Conservation (phyloP, 257 asterid species). For the Avicennia marina region DNA sequence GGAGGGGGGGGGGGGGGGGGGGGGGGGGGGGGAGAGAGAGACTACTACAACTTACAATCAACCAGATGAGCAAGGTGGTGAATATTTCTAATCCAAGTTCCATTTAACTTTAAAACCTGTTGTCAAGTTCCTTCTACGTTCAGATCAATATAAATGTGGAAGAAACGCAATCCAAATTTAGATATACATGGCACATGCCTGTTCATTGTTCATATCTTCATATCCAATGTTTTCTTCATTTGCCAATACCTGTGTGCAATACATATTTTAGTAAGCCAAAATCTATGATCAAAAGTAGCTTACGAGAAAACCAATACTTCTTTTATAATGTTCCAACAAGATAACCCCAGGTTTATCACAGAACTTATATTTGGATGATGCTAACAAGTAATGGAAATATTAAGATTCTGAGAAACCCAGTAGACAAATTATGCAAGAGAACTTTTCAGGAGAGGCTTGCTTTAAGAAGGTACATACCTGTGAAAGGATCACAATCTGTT, state of each 20-base stretch:
- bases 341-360: too few relatives aligned
- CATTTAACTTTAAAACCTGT: conserved; percentile 89
- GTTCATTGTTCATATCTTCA: conserved; percentile 91
- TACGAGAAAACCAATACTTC: too few relatives aligned
- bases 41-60: conserved; percentile 57
- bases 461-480: too few relatives aligned
- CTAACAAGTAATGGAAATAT: too few relatives aligned
- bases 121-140: not conserved
- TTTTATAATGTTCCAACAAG: too few relatives aligned
- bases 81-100: conserved; percentile 71
- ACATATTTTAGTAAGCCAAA: conserved; percentile 1
- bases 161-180: not conserved
- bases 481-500: conserved; percentile 82
- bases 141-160: not conserved
- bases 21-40: too few relatives aligned
- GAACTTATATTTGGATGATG: too few relatives aligned
- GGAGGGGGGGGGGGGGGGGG: too few relatives aligned
- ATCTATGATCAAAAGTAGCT: too few relatives aligned
- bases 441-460: too few relatives aligned
- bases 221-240: conserved; percentile 92
- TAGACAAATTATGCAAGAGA: too few relatives aligned
- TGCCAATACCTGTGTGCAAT: conserved; percentile 66
- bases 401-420: too few relatives aligned
- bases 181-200: conserved; percentile 49
- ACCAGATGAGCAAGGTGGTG: conserved; percentile 90